Conservation (phyloP, 2,329 filamentous ascomycete species). For the Coleophoma crateriformis region DNA sequence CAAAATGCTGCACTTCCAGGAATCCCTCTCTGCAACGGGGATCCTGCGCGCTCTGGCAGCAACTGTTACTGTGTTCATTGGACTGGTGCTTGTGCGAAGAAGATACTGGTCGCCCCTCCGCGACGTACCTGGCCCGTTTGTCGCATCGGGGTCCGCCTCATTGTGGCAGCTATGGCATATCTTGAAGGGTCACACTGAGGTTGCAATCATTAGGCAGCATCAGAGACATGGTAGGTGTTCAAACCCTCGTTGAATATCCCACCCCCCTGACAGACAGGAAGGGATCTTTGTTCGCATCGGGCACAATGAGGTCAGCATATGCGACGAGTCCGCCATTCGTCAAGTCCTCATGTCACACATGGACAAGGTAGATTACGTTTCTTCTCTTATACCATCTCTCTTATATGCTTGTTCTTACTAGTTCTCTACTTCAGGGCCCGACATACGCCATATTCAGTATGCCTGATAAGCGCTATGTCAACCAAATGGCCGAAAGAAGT, state of each 20-base stretch:
- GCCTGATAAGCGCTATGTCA: slow-evolving; percentile 34
- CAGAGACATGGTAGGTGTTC: slow-evolving; percentile 29
- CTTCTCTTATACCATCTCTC: not conserved
- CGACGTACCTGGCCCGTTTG: slow-evolving; percentile 35
- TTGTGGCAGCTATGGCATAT: slow-evolving; percentile 34
- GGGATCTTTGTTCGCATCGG: slow-evolving; percentile 35
- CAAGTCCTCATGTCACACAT: slow-evolving; percentile 28
- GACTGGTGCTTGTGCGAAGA: not conserved
- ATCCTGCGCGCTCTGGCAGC: no score
- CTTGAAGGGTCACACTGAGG: slow-evolving; percentile 31
- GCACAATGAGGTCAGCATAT: slow-evolving; percentile 37
- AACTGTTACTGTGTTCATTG: no score
- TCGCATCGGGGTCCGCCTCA: slow-evolving; percentile 30
- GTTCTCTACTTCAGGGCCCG: slow-evolving; percentile 10
- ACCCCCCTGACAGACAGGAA: slow-evolving; percentile 13
- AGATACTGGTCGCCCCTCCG: slow-evolving; percentile 40
- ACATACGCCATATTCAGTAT: slow-evolving; percentile 31
- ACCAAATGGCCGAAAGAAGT: slow-evolving; percentile 32
- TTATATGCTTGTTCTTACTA: not conserved
- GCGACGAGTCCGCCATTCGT: slow-evolving; percentile 33
- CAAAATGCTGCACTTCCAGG: no score
- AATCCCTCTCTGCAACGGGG: no score
- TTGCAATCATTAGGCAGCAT: slow-evolving; percentile 29
- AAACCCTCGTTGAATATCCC: not conserved
- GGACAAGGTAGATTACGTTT: slow-evolving; percentile 22